Percentiles rank a stretch among this genome's conserved stretches.
Evolutionary conservation across 2,329 filamentous ascomycete species (phyloP).

Genomic region (Aspergillus fischeri): DNA sequence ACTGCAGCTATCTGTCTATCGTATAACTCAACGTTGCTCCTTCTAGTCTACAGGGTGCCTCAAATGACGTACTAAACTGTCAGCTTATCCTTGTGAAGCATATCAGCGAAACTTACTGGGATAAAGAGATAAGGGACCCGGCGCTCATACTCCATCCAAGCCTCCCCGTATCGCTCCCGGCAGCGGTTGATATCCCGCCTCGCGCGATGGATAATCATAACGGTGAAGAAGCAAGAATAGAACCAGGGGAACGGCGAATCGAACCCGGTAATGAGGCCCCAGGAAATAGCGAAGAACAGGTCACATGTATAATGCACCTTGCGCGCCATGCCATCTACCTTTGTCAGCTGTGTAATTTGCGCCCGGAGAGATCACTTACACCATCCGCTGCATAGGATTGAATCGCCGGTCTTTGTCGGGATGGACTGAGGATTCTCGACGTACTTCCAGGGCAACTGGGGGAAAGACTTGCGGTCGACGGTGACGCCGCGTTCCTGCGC

Average conservation of each 20-base stretch:
- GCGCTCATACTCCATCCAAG: conserved; percentile 75
- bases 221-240: conserved; percentile 73
- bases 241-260: conserved; percentile 82
- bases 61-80: conserved; percentile 15
- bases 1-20: background rate
- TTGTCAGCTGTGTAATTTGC: background rate
- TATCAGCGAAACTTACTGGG: conserved; percentile 48
- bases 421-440: conserved; percentile 76
- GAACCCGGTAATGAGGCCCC: conserved; percentile 77
- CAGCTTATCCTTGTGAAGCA: background rate
- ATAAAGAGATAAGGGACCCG: conserved; percentile 80
- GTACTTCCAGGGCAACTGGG: conserved; percentile 79
- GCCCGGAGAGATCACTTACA: conserved; percentile 44
- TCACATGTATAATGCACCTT: conserved; percentile 81
- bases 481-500: conserved; percentile 67
- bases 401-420: conserved; percentile 65
- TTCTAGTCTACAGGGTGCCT: background rate
- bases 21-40: background rate
- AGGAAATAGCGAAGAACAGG: conserved; percentile 68
- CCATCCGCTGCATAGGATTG: conserved; percentile 80
- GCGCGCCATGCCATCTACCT: conserved; percentile 60
- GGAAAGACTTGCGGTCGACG: conserved; percentile 71
- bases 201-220: conserved; percentile 76
- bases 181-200: conserved; percentile 70
- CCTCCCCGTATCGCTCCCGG: conserved; percentile 70